phyloP scores from a whole-genome alignment of 257 asterid genomes.

The Salvia rosmarinus region DNA sequence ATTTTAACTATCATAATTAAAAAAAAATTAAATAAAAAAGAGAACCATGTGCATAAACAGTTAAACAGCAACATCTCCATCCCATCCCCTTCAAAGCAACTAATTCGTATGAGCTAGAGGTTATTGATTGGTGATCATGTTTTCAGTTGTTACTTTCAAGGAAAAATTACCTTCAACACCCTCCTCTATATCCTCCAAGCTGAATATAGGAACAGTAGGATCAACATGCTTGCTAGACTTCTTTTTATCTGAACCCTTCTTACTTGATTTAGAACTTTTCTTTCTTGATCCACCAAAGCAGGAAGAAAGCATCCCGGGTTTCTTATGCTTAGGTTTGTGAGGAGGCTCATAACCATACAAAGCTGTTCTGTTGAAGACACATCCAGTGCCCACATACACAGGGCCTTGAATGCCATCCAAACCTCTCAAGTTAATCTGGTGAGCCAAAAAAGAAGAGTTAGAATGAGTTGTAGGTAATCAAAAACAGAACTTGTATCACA shows the following conservation, averaged over 20 bases:
- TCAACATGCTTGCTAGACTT: constrained; percentile 87
- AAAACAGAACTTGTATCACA: not conserved
- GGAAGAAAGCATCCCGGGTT: constrained; percentile 60
- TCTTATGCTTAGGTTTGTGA: constrained; percentile 77
- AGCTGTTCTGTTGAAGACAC: constrained; percentile 95
- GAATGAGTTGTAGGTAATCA: constrained; percentile 27
- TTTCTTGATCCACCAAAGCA: constrained; percentile 81
- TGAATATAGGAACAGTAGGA: constrained; percentile 94
- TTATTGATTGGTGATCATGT: constrained; percentile 16
- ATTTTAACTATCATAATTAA: not conserved
- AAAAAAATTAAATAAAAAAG: not conserved
- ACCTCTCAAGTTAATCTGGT: constrained; percentile 94
- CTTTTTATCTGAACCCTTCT: constrained; percentile 91
- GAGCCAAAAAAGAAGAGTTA: constrained; percentile 26
- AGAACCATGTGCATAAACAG: constrained; percentile 5
- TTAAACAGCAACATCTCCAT: constrained; percentile 15
- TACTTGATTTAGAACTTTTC: constrained; percentile 72
- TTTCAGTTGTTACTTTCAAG: constrained; percentile 26
- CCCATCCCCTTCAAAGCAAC: constrained; percentile 18
- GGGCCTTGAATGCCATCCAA: constrained; percentile 98
- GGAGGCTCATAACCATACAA: constrained; percentile 94
- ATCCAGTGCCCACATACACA: constrained; percentile 95
- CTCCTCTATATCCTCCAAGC: constrained; percentile 95
- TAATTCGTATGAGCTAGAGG: not conserved
- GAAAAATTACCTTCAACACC: constrained; percentile 86